Evolutionary conservation across 2,329 filamentous ascomycete species (phyloP).

Genomic region (Sporothrix phasma): DNA sequence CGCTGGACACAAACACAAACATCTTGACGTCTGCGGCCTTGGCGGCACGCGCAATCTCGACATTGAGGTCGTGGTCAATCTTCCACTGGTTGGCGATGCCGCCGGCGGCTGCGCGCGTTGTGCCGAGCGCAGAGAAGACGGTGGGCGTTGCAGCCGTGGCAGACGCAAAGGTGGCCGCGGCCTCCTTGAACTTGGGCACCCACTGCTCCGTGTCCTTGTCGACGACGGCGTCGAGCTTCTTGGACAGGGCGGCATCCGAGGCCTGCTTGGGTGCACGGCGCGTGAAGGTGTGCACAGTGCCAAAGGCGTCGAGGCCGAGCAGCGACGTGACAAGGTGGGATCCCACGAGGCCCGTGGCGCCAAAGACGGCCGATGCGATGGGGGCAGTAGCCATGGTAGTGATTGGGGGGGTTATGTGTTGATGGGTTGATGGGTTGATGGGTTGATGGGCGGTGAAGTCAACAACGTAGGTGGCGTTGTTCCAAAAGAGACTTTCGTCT

Average conservation of each 20-base stretch:
- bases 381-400: constrained; percentile 5
- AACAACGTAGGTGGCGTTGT: too few relatives aligned
- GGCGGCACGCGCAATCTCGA: constrained; percentile 66
- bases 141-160: constrained; percentile 50
- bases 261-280: constrained; percentile 51
- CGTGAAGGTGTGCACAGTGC: constrained; percentile 52
- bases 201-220: constrained; percentile 61
- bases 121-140: constrained; percentile 72
- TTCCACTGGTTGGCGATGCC: constrained; percentile 71
- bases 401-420: too few relatives aligned
- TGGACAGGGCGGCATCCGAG: constrained; percentile 46
- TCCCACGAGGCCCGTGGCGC: constrained; percentile 60
- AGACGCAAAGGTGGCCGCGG: constrained; percentile 23
- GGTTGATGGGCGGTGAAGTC: too few relatives aligned
- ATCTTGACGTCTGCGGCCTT: constrained; percentile 61
- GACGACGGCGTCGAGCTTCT: constrained; percentile 55
- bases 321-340: constrained; percentile 62
- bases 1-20: constrained; percentile 66
- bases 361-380: constrained; percentile 38
- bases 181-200: constrained; percentile 47
- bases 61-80: constrained; percentile 79
- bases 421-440: too few relatives aligned
- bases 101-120: constrained; percentile 66
- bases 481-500: too few relatives aligned
- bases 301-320: constrained; percentile 42